Evolutionary conservation across 23 red algal species (phyloP).

Genomic region (Agarophyton chilense): DNA sequence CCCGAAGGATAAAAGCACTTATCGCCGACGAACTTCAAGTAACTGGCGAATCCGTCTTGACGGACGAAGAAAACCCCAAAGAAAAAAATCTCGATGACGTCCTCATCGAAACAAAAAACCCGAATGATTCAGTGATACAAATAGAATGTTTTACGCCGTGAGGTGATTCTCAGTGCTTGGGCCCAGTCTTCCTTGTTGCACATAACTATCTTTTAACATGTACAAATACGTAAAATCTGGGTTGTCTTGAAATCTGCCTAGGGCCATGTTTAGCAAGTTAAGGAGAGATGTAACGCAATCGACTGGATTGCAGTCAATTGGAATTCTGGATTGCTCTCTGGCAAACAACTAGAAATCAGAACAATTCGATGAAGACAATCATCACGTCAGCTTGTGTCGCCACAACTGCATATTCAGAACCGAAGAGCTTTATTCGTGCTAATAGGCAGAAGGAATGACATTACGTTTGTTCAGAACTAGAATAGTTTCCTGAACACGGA

Average conservation of each 20-base stretch:
- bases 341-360: neutral
- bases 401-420: too few species aligned
- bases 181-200: neutral
- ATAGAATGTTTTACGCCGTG: neutral
- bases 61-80: neutral
- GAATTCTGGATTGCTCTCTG: too few species aligned
- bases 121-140: neutral
- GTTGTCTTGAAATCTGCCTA: too few species aligned
- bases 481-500: too few species aligned
- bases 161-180: neutral
- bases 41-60: neutral
- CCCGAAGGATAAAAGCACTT: slow-evolving; percentile 3
- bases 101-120: neutral
- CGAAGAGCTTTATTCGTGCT: too few species aligned
- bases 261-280: too few species aligned
- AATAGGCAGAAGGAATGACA: too few species aligned
- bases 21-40: neutral
- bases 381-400: neutral
- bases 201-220: neutral
- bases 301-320: too few species aligned
- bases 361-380: neutral
- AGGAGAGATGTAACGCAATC: too few species aligned
- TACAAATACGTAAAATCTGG: neutral
- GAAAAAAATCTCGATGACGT: neutral
- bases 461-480: too few species aligned